Base-by-base conservation (phyloP, 2,329 filamentous ascomycete species). In the Pseudocercospora cruenta region DNA sequence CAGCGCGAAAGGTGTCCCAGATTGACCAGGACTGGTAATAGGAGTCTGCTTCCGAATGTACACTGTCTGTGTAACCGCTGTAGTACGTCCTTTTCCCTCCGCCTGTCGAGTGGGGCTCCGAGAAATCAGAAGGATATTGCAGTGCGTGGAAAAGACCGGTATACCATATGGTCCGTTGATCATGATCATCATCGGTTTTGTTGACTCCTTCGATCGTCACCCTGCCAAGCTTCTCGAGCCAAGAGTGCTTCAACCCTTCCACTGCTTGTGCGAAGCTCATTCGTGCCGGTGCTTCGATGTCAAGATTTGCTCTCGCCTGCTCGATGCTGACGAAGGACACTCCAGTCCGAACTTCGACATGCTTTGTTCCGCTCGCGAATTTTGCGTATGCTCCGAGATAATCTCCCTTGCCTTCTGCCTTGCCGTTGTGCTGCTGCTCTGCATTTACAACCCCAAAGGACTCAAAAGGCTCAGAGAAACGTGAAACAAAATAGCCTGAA, bases 11-110 rank as follows among this genome's bases (percentile, higher is more conserved):
- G 0, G 82, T 84, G 61, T 84, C 82, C 82, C 82, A 84, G 58
- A 84, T 83, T 1, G 80, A 83, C 82, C 82, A 84, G 0, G 81
- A 83, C 67, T 84, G 82, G 65, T 83, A 83, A 69, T 84, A 84
- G 0, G 80, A 82, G 53, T 84, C 81, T 33, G 80, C 76, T 4
- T 69, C 74, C 9, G 73, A 72, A 53, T 83, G 80, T 0, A 82
- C 70, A 28, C 76, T 80, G 58, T 84, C 81, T 0, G 81, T 83
- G 60, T 83, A 84, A 14, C 82, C 82, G 39, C 79, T 82, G 67
- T 84, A 84, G 69, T 80, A 83, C 0, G 72, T 75, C 19, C 79
- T 76, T 0, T 71, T 64, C 1, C 58, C 69, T 7, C 14, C 6
- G 8, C 16, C 22, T n/a, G 4, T 19, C 3, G 72, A 74, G 0